Evolutionary conservation across 2,329 filamentous ascomycete species (phyloP), one percentile per base, ranked within the genome.

Genomic region (Emydomyces testavorans): DNA sequence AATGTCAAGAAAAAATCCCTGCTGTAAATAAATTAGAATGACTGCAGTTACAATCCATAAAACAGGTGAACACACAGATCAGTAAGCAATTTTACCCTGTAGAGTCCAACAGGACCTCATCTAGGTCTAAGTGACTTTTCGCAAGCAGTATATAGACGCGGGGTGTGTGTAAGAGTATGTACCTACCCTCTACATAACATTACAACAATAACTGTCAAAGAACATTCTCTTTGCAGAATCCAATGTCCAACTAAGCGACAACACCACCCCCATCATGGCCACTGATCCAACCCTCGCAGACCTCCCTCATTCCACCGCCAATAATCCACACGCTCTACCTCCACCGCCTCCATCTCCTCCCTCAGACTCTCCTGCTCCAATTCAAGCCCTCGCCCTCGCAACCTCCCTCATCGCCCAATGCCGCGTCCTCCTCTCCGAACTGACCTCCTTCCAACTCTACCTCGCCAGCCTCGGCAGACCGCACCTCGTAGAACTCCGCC

Each of bases 401-500:
- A 48, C 55, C 6, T 54, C 58, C 15, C 63, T 70, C 13, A 56
- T 65, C 8, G 50, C 62, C 45, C 59, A 66, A 61, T 71, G 68
- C 52, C 58, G 58, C 16, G 52, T 56, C 3, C 61, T 76, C 6
- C 60, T 75, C 26, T 52, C 59, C 13, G 72, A 75, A 53, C 56
- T 76, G 13, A 64, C 70, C 39, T 54, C 65, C 24, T 70, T 74
- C 51, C 65, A 70, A 52, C 46, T 57, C 13, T 63, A 68, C 40
- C 58, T 75, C 36, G 58, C 60, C 29, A 43, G 60, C n/a, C 60
- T 59, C 34, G 68, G 67, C 28, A 68, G 69, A 49, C 69, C 71
- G 13, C 66, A 72, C 48, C 58, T 63, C 15, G 68, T 76, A 5
- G 74, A 77, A 51, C 58, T 74, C 39, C 66, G 73, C 8, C 66